Conservation (phyloP, 2,329 filamentous ascomycete genomes). For the Nannizzia gypsea region DNA sequence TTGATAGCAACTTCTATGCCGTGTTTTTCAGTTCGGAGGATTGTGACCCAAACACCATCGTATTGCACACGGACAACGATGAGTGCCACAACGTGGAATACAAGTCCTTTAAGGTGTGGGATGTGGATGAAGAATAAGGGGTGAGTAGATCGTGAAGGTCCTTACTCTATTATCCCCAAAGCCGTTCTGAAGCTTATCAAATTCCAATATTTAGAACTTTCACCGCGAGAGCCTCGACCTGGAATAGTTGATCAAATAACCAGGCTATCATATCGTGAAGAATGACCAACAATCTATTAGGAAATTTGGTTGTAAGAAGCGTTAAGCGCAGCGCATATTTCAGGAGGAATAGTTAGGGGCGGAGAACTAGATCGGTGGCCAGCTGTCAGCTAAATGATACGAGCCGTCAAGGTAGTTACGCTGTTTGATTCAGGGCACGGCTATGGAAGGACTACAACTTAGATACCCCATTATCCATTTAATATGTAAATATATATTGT, state of each 20-base stretch:
- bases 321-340: background rate
- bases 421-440: too few species aligned
- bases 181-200: background rate
- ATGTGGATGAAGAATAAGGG: background rate
- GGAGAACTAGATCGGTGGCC: background rate
- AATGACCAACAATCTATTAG: background rate
- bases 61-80: background rate
- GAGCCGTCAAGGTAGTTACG: background rate
- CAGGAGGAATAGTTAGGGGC: background rate
- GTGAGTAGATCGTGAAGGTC: background rate
- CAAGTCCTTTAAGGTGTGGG: background rate
- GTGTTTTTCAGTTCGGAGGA: background rate
- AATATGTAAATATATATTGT: too few species aligned
- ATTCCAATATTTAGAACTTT: background rate
- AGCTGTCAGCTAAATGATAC: background rate
- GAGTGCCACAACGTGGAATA: background rate
- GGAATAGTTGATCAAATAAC: too few species aligned
- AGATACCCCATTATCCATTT: too few species aligned
- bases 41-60: background rate
- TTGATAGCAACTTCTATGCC: background rate
- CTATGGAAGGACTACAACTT: background rate
- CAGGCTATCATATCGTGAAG: background rate
- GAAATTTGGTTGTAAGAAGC: background rate
- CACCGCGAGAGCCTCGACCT: background rate
- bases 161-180: background rate